Evolutionary conservation across 352 stramenopile genomes (phyloP), one percentile per base, ranked within the genome.

Genomic region (Globisporangium alternatum): DNA sequence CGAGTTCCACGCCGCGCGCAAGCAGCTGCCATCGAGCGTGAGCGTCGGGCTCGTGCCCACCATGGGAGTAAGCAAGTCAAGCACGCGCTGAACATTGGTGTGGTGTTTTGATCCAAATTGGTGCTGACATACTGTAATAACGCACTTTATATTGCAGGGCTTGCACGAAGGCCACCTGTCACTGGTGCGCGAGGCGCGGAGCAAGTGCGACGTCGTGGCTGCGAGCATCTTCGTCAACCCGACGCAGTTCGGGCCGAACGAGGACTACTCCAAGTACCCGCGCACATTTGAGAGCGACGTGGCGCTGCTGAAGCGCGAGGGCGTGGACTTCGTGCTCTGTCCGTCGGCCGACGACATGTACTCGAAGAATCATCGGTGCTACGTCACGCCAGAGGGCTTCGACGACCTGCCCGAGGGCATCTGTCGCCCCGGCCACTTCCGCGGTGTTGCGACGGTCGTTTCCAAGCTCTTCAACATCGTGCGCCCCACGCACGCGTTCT

Each of bases 381-480:
- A 96, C 74, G 88, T 99, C 12, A 83, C 96, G 28, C 96, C 96
- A 3, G 80, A 96, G 60, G 96, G 94, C 44, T 98, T 99, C 72
- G 94, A 99, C 67, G 76, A 97, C 43, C 87, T 98, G 35, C 82
- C 83, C 0, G 97, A 99, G 79, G 97, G 96, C 1, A 61, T 77
- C 30, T 89, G 86, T 53, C 92, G 98, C 35, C 97, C 97, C 5
- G 97, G 96, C 17, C 98, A 99, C 79, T 99, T 99, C 79, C 86
- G 93, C 39, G 98, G 98, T 64, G 97, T 99, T n/a, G 95, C 97
- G 30, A 99, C 97, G 0, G 88, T 99, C 61, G 97, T 99, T 3
- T 96, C 95, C 51, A 99, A 99, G 81, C 82, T 99, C 19, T 98
- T 99, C 73, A 99, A 99, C 80, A 97, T 99, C 66, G 95, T 99